phyloP scores from a whole-genome alignment of 306 rosid species.

The Vigna mungo region DNA sequence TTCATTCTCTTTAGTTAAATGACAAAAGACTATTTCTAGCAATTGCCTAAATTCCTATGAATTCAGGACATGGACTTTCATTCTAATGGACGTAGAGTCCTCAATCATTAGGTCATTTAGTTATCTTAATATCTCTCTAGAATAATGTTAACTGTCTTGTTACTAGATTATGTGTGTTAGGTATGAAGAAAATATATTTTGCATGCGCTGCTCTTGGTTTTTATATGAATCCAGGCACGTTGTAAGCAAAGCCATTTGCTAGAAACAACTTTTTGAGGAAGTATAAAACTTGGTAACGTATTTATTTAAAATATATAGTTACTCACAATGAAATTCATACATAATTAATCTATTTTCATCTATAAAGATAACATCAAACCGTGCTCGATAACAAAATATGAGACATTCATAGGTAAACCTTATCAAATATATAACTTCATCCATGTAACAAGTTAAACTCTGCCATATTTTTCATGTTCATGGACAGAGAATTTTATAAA shows the following conservation, averaged over 20 bases:
- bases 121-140: no score
- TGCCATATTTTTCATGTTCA: not conserved
- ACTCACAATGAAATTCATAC: slow-evolving; percentile 13
- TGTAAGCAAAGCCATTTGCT: no score
- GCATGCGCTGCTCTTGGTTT: not conserved
- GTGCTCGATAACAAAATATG: not conserved
- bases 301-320: not conserved
- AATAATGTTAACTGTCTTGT: no score
- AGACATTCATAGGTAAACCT: slow-evolving; percentile 25
- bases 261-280: not conserved
- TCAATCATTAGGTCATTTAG: no score
- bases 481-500: not conserved
- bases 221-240: not conserved
- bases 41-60: no score
- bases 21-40: no score
- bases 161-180: no score
- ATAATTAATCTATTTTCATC: not conserved
- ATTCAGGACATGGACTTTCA: no score
- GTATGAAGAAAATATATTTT: no score
- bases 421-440: not conserved
- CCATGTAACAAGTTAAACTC: not conserved
- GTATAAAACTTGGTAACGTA: not conserved
- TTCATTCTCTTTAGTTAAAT: no score
- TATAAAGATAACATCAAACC: not conserved
- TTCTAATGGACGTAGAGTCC: no score